Evolutionary conservation across 2,329 filamentous ascomycete species (phyloP), one percentile per base, ranked within the genome.

Genomic region (Parascedosporium putredinis): DNA sequence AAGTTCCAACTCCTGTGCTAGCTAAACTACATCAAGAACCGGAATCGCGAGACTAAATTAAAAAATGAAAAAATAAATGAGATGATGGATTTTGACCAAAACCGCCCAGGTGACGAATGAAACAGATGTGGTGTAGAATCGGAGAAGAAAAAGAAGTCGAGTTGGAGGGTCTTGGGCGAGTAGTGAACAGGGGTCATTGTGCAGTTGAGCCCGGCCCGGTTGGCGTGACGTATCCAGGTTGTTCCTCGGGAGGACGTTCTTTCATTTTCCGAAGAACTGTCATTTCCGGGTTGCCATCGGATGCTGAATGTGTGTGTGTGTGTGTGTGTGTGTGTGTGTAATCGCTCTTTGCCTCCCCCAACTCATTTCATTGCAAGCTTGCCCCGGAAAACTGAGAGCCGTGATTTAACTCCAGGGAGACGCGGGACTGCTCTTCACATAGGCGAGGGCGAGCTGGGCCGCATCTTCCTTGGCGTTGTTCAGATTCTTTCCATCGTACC

Each of bases 391-490:
- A n/a, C n/a, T n/a, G n/a, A n/a, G n/a, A n/a, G n/a, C n/a, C 23
- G 43, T 29, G 24, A 10, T 27, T 20, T 16, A 29, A 10, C 43
- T 34, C 47, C 47, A 49, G 16, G 36, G 36, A n/a, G 47, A 49
- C 16, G 47, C 29, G 20, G 23, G 24, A 24, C 25, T 43, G 36
- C 47, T 43, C 16, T 25, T 49, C 12, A 49, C 47, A 67, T 74
- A 76, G 60, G 73, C 76, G 53, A 86, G 65, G 23, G 88, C 88
- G 54, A 85, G 77, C 67, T 95, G 88, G 55, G 89, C 88, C n/a
- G 88, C 89, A 63, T 95, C 89, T 66, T 95, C 89, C 67, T 81
- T 84, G 52, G 88, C 88, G 61, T 94, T 94, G 72, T 90, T 81
- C 65, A 91, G 75, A 62, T 88, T 88, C 63, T 88, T 81, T 53